A percentile compares a stretch with the other conserved stretches of the same genome.
These are phyloP conservation scores for Vigna reflexopilosa DNA, from an alignment of 306 rosid genomes.

Conservation along the genomic window DNA sequence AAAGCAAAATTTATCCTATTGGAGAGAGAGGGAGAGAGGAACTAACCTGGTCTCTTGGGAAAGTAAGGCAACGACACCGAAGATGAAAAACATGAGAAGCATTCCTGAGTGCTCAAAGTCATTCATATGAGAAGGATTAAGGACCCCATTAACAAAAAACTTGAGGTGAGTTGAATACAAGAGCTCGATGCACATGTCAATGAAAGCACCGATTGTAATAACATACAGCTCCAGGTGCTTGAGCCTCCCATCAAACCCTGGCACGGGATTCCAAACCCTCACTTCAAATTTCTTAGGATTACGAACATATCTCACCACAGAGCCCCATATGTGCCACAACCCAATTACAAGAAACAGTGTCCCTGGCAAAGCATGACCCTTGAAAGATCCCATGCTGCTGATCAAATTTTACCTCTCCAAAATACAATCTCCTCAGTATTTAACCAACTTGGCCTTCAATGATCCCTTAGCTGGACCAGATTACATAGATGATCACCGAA, in stretches of 20 bases:
- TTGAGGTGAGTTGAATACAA: constrained; percentile 89
- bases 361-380: constrained; percentile 95
- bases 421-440: constrained; percentile 7
- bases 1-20: neutral
- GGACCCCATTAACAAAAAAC: constrained; percentile 72
- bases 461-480: constrained; percentile 38
- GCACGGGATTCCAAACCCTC: constrained; percentile 79
- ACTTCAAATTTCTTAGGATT: constrained; percentile 67
- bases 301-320: constrained; percentile 64
- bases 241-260: constrained; percentile 83
- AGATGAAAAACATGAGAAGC: constrained; percentile 97
- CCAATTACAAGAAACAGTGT: constrained; percentile 90
- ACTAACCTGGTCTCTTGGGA: constrained; percentile 79
- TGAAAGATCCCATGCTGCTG: constrained; percentile 86
- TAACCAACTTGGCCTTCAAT: constrained; percentile 29
- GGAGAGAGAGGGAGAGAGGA: neutral
- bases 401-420: constrained; percentile 22
- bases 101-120: constrained; percentile 95
- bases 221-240: constrained; percentile 86
- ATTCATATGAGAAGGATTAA: constrained; percentile 92
- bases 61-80: constrained; percentile 68
- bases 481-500: constrained; percentile 31
- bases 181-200: constrained; percentile 92
- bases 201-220: constrained; percentile 72
- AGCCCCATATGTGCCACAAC: constrained; percentile 87